phyloP scores from a whole-genome alignment of 305 asterid species.

The Rubia tinctorum region DNA sequence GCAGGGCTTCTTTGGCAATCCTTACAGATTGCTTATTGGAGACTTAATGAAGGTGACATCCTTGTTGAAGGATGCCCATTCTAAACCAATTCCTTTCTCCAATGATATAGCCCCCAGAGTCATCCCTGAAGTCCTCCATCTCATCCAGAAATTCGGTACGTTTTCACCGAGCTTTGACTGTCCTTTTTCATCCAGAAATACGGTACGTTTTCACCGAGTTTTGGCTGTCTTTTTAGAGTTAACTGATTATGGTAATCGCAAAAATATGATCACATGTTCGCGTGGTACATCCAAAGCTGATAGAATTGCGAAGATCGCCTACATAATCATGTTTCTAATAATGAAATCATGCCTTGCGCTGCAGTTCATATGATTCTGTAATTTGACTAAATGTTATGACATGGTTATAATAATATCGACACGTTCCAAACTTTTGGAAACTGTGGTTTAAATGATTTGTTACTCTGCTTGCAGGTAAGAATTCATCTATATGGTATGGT shows the following conservation, averaged over 20 bases:
- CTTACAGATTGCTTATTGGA: constrained; percentile 28
- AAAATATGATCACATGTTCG: background rate
- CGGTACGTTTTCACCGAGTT: background rate
- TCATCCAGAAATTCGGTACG: constrained; percentile 6
- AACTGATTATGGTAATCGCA: background rate
- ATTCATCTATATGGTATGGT: constrained; percentile 44
- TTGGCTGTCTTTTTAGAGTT: background rate
- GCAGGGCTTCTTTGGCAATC: constrained; percentile 29
- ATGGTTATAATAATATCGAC: too few relatives aligned
- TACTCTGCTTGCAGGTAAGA: constrained; percentile 33
- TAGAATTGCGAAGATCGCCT: background rate
- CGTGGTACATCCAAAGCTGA: background rate
- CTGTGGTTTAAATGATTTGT: too few relatives aligned
- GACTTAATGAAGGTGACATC: constrained; percentile 19
- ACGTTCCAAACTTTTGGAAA: background rate
- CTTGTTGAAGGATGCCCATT: constrained; percentile 24
- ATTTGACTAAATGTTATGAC: too few relatives aligned
- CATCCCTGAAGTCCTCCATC: constrained; percentile 10
- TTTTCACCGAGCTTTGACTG: background rate
- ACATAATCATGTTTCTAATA: too few relatives aligned
- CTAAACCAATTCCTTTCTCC: constrained; percentile 26
- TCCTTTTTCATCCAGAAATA: constrained; percentile 1
- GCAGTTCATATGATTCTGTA: too few relatives aligned
- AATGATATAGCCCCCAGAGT: constrained; percentile 24
- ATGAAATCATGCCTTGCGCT: too few relatives aligned